Conservation (phyloP, 176 grass and related monocot species). For the Urochloa ruziziensis region DNA sequence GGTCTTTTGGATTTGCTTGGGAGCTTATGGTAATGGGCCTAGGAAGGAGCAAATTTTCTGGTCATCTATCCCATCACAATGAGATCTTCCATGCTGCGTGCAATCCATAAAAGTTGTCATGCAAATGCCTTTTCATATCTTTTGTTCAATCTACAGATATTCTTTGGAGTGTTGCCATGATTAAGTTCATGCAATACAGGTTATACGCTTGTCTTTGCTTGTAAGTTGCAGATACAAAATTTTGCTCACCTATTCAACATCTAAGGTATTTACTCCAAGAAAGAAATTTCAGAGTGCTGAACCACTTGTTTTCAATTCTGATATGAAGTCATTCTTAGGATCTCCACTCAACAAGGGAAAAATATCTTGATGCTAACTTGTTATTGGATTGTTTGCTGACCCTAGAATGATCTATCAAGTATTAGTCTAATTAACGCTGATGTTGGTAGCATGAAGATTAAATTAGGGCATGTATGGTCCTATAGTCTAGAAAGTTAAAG, state of each 20-base stretch:
- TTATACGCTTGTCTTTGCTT: neutral
- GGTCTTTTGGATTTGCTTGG: neutral
- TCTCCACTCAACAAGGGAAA: neutral
- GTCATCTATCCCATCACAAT: neutral
- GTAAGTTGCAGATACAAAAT: neutral
- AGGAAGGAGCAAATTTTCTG: slow-evolving; percentile 1
- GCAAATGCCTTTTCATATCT: neutral
- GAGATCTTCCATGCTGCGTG: slow-evolving; percentile 2
- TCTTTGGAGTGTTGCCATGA: neutral
- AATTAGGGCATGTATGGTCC: neutral
- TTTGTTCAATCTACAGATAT: neutral
- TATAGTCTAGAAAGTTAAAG: neutral
- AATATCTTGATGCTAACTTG: neutral
- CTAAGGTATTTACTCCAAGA: neutral
- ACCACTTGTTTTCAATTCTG: neutral
- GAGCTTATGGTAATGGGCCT: neutral
- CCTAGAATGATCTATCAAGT: neutral
- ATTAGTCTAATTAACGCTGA: neutral
- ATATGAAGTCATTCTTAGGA: neutral
- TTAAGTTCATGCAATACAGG: neutral
- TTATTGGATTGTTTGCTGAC: neutral
- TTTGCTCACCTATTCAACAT: neutral
- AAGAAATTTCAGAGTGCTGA: neutral
- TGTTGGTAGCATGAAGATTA: neutral
- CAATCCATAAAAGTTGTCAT: slow-evolving; percentile 4